Conservation (phyloP, 352 stramenopile species). For the Pythium volutum region DNA sequence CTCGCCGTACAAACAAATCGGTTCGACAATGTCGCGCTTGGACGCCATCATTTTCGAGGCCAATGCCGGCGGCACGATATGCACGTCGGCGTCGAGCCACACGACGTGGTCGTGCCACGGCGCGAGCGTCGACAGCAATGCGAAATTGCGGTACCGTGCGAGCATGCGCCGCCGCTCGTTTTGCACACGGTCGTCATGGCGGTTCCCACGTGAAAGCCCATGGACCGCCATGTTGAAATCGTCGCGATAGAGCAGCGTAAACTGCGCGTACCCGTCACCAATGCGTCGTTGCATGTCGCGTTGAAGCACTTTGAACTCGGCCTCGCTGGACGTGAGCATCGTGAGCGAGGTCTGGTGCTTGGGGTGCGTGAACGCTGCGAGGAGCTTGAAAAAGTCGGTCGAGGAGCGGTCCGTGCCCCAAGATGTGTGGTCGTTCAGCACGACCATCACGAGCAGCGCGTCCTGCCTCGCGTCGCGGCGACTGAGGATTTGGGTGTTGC, state of each 20-base stretch:
- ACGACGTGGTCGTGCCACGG: constrained; percentile 39
- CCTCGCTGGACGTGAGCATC: constrained; percentile 33
- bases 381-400: constrained; percentile 31
- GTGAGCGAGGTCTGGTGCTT: constrained; percentile 35
- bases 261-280: constrained; percentile 19
- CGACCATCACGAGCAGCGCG: constrained; percentile 32
- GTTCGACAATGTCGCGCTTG: constrained; percentile 25
- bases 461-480: not conserved
- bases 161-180: constrained; percentile 33
- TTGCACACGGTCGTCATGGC: constrained; percentile 29
- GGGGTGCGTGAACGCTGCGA: constrained; percentile 30
- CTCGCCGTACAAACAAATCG: constrained; percentile 17
- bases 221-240: constrained; percentile 24
- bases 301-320: constrained; percentile 31
- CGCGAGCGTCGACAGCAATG: constrained; percentile 32
- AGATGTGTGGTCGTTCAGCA: constrained; percentile 34
- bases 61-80: constrained; percentile 24
- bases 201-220: constrained; percentile 22
- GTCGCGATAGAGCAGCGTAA: constrained; percentile 37
- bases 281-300: constrained; percentile 18
- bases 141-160: constrained; percentile 44
- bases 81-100: constrained; percentile 44
- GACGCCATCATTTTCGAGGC: constrained; percentile 35
- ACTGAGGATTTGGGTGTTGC: not conserved
- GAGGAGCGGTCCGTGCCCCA: constrained; percentile 31